Percentiles rank a stretch among this genome's conserved stretches.
phyloP scores from a whole-genome alignment of 129 eudicot genomes.

The Kitagawia praeruptora region DNA sequence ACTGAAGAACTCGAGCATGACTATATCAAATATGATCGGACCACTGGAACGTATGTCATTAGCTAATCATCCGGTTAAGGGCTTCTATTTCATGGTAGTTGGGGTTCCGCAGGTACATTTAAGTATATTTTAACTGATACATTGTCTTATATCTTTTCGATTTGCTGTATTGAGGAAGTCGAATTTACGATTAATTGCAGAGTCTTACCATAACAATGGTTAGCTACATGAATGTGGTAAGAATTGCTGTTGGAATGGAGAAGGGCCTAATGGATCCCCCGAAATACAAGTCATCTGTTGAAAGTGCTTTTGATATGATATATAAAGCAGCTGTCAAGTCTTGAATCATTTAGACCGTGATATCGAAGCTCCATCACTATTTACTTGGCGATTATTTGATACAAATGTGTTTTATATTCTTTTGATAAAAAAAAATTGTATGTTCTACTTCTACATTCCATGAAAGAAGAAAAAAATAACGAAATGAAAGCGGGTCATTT shows the following conservation, averaged over 20 bases:
- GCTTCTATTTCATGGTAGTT: constrained; percentile 32
- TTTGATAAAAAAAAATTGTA: not conserved
- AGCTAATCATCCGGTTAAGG: constrained; percentile 33
- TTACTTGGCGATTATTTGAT: not conserved
- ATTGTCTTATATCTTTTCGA: not conserved
- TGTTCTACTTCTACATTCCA: too few relatives aligned
- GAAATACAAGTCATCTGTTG: constrained; percentile 29
- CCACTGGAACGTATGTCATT: constrained; percentile 31
- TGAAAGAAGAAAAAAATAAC: too few relatives aligned
- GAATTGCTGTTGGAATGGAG: constrained; percentile 35
- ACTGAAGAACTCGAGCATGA: constrained; percentile 38
- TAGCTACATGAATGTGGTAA: constrained; percentile 38
- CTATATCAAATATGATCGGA: constrained; percentile 33
- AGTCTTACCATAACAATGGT: constrained; percentile 34
- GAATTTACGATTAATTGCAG: constrained; percentile 21
- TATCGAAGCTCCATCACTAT: not conserved
- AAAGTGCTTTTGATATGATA: constrained; percentile 32
- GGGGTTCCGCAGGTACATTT: constrained; percentile 38
- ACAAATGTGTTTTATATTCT: not conserved
- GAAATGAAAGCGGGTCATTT: too few relatives aligned
- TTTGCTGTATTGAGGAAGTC: not conserved
- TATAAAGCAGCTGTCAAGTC: constrained; percentile 18
- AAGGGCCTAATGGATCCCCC: constrained; percentile 29
- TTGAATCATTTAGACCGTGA: not conserved
- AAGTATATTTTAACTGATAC: not conserved